Evolutionary conservation across 805 yeast species (phyloP), one percentile per base, ranked within the genome.

Genomic region (Clavispora fructus): DNA sequence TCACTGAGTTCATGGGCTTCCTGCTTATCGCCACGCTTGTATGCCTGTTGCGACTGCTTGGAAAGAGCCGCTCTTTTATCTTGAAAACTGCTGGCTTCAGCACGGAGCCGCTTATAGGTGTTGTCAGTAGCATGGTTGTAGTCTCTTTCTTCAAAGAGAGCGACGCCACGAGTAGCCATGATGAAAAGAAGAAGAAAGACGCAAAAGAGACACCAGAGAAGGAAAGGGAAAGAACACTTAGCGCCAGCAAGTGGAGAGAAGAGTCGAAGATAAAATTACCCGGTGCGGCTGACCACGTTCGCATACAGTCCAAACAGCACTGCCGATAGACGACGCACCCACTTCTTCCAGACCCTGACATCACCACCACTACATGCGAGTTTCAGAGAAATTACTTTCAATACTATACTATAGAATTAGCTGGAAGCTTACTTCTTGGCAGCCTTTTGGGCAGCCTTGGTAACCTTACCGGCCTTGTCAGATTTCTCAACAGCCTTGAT

Each of bases 41-140:
- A 92, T 1, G 97, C 96, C 16, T 67, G 65, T 62, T 91, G 94
- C 1, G 97, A 87, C 57, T 85, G 74, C 40, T 75, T 70, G 1
- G 87, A 76, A 29, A 81, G 71, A 46, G 78, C 66, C 45, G 73
- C 71, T 44, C 82, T 73, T 57, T 79, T 78, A 42, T 74, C 63
- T 63, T 74, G 82, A 17, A 90, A 86, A 50, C 71, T 68, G 40
- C 83, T 83, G 2, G 97, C 97, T 57, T 78, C 63, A 8, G 71
- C 69, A 46, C 98, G 75, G 28, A 83, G 75, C 27, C 72, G 67
- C 52, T 76, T 75, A 64, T 88, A 91, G 58, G 81, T 74, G 3
- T 65, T 55, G 63, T 85, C 94, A 3, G 79, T 73, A 0, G 85
- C 87, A 67, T 85, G 94, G 61, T 85, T 85, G 58, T 85, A 85